Base-by-base conservation (phyloP, 108 stramenopile species). In the Fistulifera solaris region DNA sequence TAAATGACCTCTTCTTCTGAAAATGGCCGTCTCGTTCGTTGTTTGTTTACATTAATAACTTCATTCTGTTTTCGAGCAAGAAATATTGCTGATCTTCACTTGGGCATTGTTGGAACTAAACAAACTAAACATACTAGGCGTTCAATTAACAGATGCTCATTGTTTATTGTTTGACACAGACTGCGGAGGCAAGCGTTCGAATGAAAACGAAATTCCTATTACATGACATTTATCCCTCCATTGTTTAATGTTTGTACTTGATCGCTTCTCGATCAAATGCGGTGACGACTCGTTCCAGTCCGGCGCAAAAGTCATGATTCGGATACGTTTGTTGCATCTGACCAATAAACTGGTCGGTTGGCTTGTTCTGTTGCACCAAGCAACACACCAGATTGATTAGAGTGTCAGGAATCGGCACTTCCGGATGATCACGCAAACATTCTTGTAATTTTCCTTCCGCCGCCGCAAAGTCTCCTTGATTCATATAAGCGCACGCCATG, bases 311-410 rank as follows among this genome's bases (percentile, higher is more conserved):
- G 10, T 80, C 72, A 68, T 93, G 86, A 13, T 31, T 56, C 4
- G 80, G 80, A 71, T 59, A 74, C n/a, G 38, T 19, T n/a, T 51
- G 40, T 55, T 82, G 80, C 57, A 93, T 59, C 39, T 66, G 41
- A 27, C 12, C 28, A 15, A 80, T 57, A 54, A 46, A 60, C 38
- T 66, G 40, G 43, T 18, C 56, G 48, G 68, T 48, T 8, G 69
- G 56, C 56, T 80, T 73, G 71, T 86, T 64, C 77, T 93, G 65
- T 48, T 96, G 86, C 47, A 92, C 80, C 43, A 51, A 73, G 62
- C 83, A 89, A 25, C 87, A 84, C 50, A 96, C 77, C 48, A 94
- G 51, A 62, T 99, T 99, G 49, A 94, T 73, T 59, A 99, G 63
- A 14, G 94, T 84, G 61, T 99, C 96, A 6, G 67, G 58, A 44